These are phyloP conservation scores for Tilletia horrida DNA, from an alignment of 1,284 basidiomycete species.

Conservation along the genomic window DNA sequence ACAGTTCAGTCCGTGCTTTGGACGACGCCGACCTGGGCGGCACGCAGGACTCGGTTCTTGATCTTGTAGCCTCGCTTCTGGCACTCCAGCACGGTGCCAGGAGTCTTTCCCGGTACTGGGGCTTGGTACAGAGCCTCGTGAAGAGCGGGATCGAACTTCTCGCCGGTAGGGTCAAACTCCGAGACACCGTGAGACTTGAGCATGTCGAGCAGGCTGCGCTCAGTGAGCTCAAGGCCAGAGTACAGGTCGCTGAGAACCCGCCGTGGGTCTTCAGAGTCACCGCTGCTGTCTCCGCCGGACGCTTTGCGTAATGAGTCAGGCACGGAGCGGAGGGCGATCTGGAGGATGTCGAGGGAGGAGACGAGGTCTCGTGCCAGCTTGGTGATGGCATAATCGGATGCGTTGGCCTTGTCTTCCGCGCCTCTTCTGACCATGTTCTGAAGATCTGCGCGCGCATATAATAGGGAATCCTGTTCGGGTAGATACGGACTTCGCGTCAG, in stretches of 20 bases:
- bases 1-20: constrained; percentile 40
- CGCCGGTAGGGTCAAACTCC: constrained; percentile 84
- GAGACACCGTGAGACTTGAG: constrained; percentile 87
- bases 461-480: constrained; percentile 37
- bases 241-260: constrained; percentile 56
- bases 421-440: constrained; percentile 89
- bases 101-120: constrained; percentile 78
- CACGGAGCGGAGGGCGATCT: constrained; percentile 77
- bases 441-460: constrained; percentile 72
- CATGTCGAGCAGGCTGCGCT: constrained; percentile 81
- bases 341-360: constrained; percentile 85
- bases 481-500: background rate
- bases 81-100: constrained; percentile 85
- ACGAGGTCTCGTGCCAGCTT: constrained; percentile 85
- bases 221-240: constrained; percentile 85
- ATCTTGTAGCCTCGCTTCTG: constrained; percentile 73
- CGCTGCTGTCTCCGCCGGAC: background rate
- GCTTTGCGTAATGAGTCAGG: constrained; percentile 58
- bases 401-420: constrained; percentile 83
- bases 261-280: constrained; percentile 34
- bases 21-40: constrained; percentile 94
- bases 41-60: constrained; percentile 69
- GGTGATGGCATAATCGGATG: constrained; percentile 86
- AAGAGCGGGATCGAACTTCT: constrained; percentile 86
- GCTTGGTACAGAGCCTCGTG: constrained; percentile 95